phyloP scores from a whole-genome alignment of 345 rosid genomes.

The Lepidium didymum region DNA sequence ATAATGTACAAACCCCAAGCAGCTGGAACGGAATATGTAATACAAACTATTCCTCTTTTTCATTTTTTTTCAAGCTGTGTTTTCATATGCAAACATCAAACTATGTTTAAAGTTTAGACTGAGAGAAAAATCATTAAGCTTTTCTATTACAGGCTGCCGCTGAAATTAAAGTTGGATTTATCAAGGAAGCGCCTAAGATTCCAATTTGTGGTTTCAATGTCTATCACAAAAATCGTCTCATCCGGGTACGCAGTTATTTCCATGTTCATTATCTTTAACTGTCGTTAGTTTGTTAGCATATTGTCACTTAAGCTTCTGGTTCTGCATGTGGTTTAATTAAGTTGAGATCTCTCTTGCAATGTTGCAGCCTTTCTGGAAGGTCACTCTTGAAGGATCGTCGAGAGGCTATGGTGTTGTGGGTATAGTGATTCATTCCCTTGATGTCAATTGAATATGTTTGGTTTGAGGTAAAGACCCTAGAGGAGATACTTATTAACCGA shows the following conservation, averaged over 20 bases:
- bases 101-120: neutral
- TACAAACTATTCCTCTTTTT: neutral
- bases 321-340: constrained; percentile 14
- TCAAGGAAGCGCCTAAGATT: constrained; percentile 61
- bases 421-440: constrained; percentile 26
- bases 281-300: neutral
- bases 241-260: constrained; percentile 43
- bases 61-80: neutral
- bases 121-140: neutral
- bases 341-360: constrained; percentile 13
- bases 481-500: constrained; percentile 18
- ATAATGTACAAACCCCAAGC: constrained; percentile 62
- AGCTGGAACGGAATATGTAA: constrained; percentile 44
- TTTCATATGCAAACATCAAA: neutral
- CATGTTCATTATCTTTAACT: too few relatives aligned
- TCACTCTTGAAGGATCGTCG: constrained; percentile 40
- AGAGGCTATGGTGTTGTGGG: constrained; percentile 78
- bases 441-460: neutral
- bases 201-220: constrained; percentile 61
- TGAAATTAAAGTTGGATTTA: constrained; percentile 70
- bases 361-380: constrained; percentile 94
- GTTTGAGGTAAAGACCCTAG: neutral
- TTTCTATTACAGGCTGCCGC: constrained; percentile 38
- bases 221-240: constrained; percentile 87
- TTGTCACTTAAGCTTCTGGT: neutral